These are phyloP conservation scores for Solanum peruvianum DNA, from an alignment of 257 asterid species.

Conservation along the genomic window DNA sequence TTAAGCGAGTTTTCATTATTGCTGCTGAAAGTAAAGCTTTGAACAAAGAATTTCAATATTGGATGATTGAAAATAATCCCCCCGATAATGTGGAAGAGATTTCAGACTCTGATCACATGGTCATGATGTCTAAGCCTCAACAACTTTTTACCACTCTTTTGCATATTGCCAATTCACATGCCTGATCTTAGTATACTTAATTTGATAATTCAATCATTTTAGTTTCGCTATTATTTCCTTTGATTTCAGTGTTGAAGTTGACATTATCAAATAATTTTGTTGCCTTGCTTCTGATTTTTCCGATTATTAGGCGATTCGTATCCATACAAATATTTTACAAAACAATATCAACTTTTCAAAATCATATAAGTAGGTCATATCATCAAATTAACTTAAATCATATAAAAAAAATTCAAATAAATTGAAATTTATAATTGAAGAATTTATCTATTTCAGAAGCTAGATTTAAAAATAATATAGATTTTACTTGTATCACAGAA, in stretches of 20 bases:
- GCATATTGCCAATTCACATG: background rate
- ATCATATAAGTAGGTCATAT: background rate
- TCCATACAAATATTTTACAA: background rate
- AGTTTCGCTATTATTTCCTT: background rate
- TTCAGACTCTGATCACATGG: conserved; percentile 23
- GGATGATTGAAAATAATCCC: conserved; percentile 21
- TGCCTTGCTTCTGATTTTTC: background rate
- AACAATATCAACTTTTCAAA: no score
- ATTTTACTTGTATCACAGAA: no score
- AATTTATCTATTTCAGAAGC: no score
- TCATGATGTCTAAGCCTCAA: conserved; percentile 20
- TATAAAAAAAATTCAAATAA: no score
- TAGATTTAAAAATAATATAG: no score
- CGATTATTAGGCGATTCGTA: background rate
- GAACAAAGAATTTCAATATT: background rate
- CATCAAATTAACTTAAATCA: background rate
- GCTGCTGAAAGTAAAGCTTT: conserved; percentile 3
- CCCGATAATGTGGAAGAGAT: conserved; percentile 22
- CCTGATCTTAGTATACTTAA: background rate
- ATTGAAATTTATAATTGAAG: no score
- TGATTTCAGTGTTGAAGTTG: background rate
- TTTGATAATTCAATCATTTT: background rate
- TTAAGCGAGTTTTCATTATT: conserved; percentile 12
- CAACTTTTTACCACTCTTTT: conserved; percentile 8
- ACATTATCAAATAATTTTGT: background rate